Base-by-base conservation (phyloP, 805 yeast genomes). In the Pichia sporocuriosa region DNA sequence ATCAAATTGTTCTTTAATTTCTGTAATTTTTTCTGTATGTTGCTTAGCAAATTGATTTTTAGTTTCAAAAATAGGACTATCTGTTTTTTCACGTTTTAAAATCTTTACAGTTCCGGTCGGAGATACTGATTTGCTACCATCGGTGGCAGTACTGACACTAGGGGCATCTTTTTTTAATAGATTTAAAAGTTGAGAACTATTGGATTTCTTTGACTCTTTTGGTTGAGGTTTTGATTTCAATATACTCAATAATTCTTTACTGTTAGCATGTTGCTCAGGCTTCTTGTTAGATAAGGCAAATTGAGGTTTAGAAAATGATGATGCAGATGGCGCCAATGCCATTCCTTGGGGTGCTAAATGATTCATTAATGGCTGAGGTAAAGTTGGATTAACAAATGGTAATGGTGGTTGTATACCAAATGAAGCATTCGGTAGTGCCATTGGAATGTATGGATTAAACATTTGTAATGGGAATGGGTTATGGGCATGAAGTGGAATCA, bases 231-330 rank as follows among this genome's bases (percentile, higher is more conserved):
- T 49, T 10, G 54, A 47, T 15, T 53, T 58, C 30, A 58, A 42
- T 22, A 62, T 50, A 33, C 59, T 54, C 40, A 64, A 43, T 24
- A 64, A 37, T 43, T 62, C 59, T 36, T 57, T 59, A 40, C 64
- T 56, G 38, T 63, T 55, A 1, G 62, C 50, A 40, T 54, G 59
- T n/a, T n/a, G n/a, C 30, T 56, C 59, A n/a, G 64, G 55, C 36
- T 58, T 56, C 26, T 50, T 50, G 40, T 52, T 51, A 12, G 52
- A 43, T 12, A 56, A 44, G 11, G 40, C 54, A 40, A 59, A 53
- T 13, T 53, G 52, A n/a, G 67, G 66, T 41, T 56, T 63, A 34
- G 52, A 54, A 28, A 63, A 52, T 3, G 61, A 45, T 2, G 62
- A 58, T 8, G 63, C 59, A 16, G 56, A 57, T 23, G 66, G 66